A percentile compares a stretch with the other conserved stretches of the same genome.
Evolutionary conservation across 2,329 filamentous ascomycete genomes (phyloP).

Genomic region (Didymella pinodella): DNA sequence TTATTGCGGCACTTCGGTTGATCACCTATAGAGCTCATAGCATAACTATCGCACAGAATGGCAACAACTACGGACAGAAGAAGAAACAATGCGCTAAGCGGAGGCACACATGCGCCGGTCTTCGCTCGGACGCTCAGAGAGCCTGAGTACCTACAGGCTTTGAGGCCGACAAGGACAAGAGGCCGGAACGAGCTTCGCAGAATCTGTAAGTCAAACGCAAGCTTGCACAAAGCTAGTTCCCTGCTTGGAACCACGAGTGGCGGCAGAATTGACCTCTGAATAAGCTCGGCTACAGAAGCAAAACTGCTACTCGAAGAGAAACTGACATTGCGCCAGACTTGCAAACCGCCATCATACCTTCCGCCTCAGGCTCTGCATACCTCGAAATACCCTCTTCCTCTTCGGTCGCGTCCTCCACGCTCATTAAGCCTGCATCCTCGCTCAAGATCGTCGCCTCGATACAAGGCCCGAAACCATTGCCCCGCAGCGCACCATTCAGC

Average conservation of each 20-base stretch:
- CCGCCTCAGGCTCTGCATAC: conserved; percentile 92
- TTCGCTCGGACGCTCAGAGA: conserved; percentile 65
- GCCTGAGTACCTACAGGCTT: conserved; percentile 54
- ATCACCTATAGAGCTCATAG: conserved; percentile 19
- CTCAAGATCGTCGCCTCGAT: conserved; percentile 94
- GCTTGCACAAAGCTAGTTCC: not conserved
- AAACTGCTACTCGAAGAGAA: not conserved
- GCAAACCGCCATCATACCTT: conserved; percentile 90
- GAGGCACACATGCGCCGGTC: conserved; percentile 76
- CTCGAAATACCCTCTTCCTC: conserved; percentile 66
- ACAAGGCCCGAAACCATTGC: conserved; percentile 89
- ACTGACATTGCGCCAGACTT: conserved; percentile 67
- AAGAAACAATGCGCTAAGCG: conserved; percentile 86
- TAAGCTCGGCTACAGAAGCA: too few species aligned
- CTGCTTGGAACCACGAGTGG: not conserved
- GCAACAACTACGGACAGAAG: conserved; percentile 70
- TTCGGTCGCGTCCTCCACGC: conserved; percentile 50
- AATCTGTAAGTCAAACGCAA: conserved; percentile 71
- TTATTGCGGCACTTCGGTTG: conserved; percentile 21
- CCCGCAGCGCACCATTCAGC: conserved; percentile 88
- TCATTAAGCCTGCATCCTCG: conserved; percentile 67
- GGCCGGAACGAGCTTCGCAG: conserved; percentile 77
- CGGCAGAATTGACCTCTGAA: too few species aligned
- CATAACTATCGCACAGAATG: conserved; percentile 24
- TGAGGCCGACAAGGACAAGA: conserved; percentile 65